These are phyloP conservation scores for Penicillium manginii DNA, from an alignment of 495 filamentous ascomycete genomes.

Conservation along the genomic window DNA sequence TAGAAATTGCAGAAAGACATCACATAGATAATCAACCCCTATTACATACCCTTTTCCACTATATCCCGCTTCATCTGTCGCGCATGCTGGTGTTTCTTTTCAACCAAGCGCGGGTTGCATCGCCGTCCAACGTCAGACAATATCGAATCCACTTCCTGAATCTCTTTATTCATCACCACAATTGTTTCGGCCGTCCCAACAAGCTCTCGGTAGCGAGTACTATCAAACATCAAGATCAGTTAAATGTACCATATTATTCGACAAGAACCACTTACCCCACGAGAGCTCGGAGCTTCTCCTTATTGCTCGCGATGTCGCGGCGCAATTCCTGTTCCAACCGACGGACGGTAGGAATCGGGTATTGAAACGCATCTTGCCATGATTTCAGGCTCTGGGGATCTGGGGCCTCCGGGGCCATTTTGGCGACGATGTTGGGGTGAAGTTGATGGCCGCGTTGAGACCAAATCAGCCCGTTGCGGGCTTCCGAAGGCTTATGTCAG, in stretches of 20 bases:
- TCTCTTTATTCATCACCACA: conserved; percentile 80
- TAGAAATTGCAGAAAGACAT: conserved; percentile 13
- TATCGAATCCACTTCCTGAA: conserved; percentile 70
- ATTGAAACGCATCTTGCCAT: conserved; percentile 72
- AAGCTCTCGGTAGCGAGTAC: conserved; percentile 88
- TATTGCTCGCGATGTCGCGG: conserved; percentile 74
- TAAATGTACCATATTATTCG: not conserved
- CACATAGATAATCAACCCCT: not conserved
- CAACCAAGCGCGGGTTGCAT: conserved; percentile 76
- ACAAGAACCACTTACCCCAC: conserved; percentile 66
- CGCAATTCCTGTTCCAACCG: conserved; percentile 67
- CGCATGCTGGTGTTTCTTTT: conserved; percentile 66
- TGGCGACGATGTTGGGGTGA: conserved; percentile 17
- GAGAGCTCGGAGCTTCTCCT: conserved; percentile 83
- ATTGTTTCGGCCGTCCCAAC: conserved; percentile 92
- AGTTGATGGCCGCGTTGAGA: conserved; percentile 12
- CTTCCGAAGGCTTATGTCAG: conserved; percentile 14
- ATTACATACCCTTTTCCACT: conserved; percentile 47
- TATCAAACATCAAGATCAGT: conserved; percentile 33
- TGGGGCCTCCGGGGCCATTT: conserved; percentile 60
- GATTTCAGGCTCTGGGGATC: conserved; percentile 62
- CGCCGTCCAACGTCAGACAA: conserved; percentile 72
- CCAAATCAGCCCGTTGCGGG: conserved; percentile 14
- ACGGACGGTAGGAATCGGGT: conserved; percentile 65
- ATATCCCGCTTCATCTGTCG: conserved; percentile 57